These are phyloP conservation scores for Chenopodium album DNA, from an alignment of 148 eudicot genomes.

Conservation along the genomic window DNA sequence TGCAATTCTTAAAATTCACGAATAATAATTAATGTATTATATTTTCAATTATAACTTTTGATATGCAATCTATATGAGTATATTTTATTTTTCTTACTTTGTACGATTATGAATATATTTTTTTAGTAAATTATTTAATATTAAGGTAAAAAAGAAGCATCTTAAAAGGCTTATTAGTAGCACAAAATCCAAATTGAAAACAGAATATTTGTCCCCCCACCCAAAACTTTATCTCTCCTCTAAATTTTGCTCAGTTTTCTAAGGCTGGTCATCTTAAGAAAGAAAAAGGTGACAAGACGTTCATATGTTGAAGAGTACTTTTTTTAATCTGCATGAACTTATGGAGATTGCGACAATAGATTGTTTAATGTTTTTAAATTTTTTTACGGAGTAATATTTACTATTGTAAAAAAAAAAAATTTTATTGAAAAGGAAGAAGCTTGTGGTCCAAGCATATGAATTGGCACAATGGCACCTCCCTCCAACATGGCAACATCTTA, in stretches of 20 bases:
- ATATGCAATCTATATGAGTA: too few relatives aligned
- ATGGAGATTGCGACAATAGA: conserved; percentile 36
- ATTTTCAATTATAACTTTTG: too few relatives aligned
- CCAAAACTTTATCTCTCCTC: not conserved
- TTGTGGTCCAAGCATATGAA: conserved; percentile 26
- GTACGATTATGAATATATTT: too few relatives aligned
- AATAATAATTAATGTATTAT: too few relatives aligned
- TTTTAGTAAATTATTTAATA: too few relatives aligned
- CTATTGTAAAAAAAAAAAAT: not conserved
- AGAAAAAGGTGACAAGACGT: conserved; percentile 41
- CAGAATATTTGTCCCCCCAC: conserved; percentile 28
- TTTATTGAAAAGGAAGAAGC: not conserved
- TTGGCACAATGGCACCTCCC: not conserved
- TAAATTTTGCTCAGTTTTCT: conserved; percentile 14
- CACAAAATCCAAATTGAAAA: conserved; percentile 25
- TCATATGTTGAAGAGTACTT: conserved; percentile 13
- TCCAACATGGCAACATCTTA: too few relatives aligned
- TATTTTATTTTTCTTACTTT: too few relatives aligned
- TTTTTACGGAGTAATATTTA: too few relatives aligned
- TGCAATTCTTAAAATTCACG: too few relatives aligned
- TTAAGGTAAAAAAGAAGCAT: conserved; percentile 13
- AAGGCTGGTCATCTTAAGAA: conserved; percentile 28
- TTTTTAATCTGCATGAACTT: conserved; percentile 33
- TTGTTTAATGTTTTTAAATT: not conserved
- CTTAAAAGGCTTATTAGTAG: conserved; percentile 14